A percentile compares a stretch with the other conserved stretches of the same genome.
phyloP scores from a whole-genome alignment of 805 yeast species.

The Yamadazyma nakazawae region DNA sequence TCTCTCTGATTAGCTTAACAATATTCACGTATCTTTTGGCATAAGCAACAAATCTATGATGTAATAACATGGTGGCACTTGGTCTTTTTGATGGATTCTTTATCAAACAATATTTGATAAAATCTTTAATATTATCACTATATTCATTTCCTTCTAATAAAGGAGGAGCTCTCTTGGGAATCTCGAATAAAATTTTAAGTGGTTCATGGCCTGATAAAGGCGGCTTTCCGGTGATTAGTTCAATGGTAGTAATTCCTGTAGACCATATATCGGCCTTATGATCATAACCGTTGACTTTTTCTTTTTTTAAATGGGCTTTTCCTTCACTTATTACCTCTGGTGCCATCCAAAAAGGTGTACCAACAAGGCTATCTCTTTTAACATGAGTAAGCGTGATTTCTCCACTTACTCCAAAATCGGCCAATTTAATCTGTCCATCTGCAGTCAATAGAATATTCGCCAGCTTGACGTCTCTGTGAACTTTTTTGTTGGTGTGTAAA shows the following conservation, averaged over 20 bases:
- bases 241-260: constrained; percentile 87
- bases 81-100: constrained; percentile 70
- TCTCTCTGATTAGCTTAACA: constrained; percentile 38
- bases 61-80: constrained; percentile 52
- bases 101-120: constrained; percentile 61
- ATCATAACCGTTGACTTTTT: constrained; percentile 56
- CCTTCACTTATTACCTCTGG: constrained; percentile 77
- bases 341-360: constrained; percentile 99
- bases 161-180: constrained; percentile 69
- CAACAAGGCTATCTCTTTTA: constrained; percentile 76
- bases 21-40: constrained; percentile 27
- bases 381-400: constrained; percentile 58
- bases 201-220: constrained; percentile 76
- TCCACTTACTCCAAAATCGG: constrained; percentile 92
- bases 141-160: constrained; percentile 40
- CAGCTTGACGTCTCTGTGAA: constrained; percentile 88
- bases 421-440: constrained; percentile 70
- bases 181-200: constrained; percentile 67
- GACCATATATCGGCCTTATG: constrained; percentile 96
- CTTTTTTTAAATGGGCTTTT: not conserved
- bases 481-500: constrained; percentile 68
- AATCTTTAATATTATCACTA: constrained; percentile 57
- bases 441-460: constrained; percentile 80
- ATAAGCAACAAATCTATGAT: constrained; percentile 48
- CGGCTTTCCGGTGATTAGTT: constrained; percentile 76